Evolutionary conservation across 495 filamentous ascomycete species (phyloP).

Genomic region (Neurospora cerealis): DNA sequence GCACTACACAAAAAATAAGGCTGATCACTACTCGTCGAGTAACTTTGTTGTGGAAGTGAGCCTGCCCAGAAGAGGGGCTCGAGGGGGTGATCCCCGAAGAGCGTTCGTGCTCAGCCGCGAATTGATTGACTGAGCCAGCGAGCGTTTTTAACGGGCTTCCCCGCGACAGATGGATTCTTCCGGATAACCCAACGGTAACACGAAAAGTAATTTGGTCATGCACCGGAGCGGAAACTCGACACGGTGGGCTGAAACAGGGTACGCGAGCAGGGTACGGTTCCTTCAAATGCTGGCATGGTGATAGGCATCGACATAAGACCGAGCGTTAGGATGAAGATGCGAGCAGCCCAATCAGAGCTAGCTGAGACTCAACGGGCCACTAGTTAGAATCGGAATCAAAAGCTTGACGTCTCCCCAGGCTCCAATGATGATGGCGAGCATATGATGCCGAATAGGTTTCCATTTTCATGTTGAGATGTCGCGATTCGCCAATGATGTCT

Average conservation of each 20-base stretch:
- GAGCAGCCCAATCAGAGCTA: not conserved
- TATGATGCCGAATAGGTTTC: not conserved
- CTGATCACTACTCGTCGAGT: not conserved
- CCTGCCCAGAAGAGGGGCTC: not conserved
- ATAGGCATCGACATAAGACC: not conserved
- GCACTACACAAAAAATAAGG: not conserved
- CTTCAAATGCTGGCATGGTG: not conserved
- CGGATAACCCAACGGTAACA: not conserved
- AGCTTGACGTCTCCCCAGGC: not conserved
- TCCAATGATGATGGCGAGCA: not conserved
- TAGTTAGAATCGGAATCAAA: not conserved
- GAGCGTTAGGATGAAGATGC: not conserved
- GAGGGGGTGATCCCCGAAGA: not conserved
- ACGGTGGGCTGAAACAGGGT: not conserved
- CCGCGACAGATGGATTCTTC: not conserved
- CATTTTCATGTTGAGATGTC: not conserved
- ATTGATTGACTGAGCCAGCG: not conserved
- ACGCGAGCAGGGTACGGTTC: not conserved
- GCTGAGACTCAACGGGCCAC: not conserved
- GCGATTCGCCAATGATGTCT: not conserved
- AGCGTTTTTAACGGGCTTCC: not conserved
- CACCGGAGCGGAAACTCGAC: not conserved
- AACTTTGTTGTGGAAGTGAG: not conserved
- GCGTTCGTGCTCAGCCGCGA: not conserved
- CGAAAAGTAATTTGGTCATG: not conserved